Evolutionary conservation across 108 stramenopile genomes (phyloP).

Genomic region (Epipyxis sp.): DNA sequence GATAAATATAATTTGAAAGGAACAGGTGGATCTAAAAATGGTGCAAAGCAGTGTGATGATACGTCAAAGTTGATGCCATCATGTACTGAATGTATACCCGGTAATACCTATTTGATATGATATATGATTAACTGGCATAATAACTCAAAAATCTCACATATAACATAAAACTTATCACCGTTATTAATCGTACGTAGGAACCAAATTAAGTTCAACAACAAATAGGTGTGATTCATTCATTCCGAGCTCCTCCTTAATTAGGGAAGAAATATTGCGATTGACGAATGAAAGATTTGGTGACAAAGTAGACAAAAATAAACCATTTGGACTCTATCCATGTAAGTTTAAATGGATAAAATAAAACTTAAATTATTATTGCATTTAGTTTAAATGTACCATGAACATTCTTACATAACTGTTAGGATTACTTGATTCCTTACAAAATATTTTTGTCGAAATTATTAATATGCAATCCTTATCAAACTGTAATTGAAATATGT

Average conservation of each 20-base stretch:
- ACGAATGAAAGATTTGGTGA: background rate
- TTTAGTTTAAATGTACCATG: background rate
- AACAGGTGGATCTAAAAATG: no score
- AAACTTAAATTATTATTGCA: background rate
- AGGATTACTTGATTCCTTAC: no score
- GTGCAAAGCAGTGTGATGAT: background rate
- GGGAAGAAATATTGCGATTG: background rate
- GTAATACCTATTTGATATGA: background rate
- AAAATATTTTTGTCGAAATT: no score
- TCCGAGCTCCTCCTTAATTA: background rate
- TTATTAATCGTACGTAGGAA: no score
- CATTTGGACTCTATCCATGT: constrained; percentile 17
- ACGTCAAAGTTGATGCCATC: background rate
- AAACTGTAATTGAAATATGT: no score
- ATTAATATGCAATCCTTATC: no score
- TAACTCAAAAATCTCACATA: no score
- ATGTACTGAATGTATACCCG: constrained; percentile 5
- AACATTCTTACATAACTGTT: no score
- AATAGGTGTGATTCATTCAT: background rate
- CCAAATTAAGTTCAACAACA: background rate
- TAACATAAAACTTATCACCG: no score
- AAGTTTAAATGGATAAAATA: background rate
- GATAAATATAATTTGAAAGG: no score
- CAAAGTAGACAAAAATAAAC: background rate
- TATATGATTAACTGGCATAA: no score